Percentiles rank a stretch among this genome's conserved stretches.
phyloP scores from a whole-genome alignment of 1,284 basidiomycete genomes.

The Trametes polyzona region DNA sequence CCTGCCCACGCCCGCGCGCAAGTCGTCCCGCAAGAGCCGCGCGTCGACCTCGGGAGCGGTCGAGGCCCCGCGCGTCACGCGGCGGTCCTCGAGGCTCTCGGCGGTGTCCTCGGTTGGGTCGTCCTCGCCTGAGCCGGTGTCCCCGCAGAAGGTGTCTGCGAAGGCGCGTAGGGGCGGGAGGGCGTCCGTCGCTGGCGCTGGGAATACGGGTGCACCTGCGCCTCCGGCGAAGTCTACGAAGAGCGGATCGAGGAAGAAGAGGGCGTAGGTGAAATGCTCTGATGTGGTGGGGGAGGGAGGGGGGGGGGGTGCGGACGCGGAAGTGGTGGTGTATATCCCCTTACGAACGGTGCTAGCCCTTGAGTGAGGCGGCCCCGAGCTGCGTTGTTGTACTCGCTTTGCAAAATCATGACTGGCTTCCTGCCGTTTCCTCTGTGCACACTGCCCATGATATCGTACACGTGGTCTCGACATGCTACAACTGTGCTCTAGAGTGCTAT shows the following conservation, averaged over 20 bases:
- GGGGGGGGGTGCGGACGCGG: too few relatives aligned
- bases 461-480: too few relatives aligned
- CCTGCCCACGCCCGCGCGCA: conserved; percentile 38
- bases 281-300: too few relatives aligned
- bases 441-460: too few relatives aligned
- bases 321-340: neutral
- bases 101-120: conserved; percentile 29
- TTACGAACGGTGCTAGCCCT: neutral
- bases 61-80: conserved; percentile 21
- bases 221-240: conserved; percentile 10
- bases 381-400: conserved; percentile 1
- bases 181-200: conserved; percentile 3
- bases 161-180: conserved; percentile 16
- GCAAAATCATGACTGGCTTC: neutral
- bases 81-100: conserved; percentile 28
- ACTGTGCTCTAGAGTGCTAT: too few relatives aligned
- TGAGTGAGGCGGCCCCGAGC: too few relatives aligned
- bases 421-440: too few relatives aligned
- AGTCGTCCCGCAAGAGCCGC: conserved; percentile 30
- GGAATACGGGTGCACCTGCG: neutral
- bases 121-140: conserved; percentile 33
- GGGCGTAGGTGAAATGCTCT: conserved; percentile 13
- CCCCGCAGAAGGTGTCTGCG: conserved; percentile 29
- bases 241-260: conserved; percentile 19
- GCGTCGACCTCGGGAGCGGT: conserved; percentile 25